Conservation (phyloP, 129 eudicot genomes). For the Deinandra increscens region DNA sequence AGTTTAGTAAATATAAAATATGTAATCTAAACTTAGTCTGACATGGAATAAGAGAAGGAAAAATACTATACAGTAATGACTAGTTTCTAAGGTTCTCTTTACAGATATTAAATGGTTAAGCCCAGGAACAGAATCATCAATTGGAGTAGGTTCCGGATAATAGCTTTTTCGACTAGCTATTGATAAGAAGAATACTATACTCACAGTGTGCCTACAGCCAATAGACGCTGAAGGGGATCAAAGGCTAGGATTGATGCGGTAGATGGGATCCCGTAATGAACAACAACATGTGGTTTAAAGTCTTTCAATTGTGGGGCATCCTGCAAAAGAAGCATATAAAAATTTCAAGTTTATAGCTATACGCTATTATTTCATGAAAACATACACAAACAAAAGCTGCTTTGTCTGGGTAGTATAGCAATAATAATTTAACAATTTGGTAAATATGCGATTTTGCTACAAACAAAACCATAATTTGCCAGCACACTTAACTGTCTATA, state of each 20-base stretch:
- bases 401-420: conserved; percentile 13
- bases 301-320: conserved; percentile 25
- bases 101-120: not conserved
- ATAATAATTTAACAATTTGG: not conserved
- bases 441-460: conserved; percentile 7
- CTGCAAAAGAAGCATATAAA: conserved; percentile 27
- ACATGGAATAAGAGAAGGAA: conserved; percentile 15
- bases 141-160: not conserved
- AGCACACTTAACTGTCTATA: conserved; percentile 3
- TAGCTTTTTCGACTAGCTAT: conserved; percentile 12
- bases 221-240: conserved; percentile 70
- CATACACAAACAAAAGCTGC: conserved; percentile 10
- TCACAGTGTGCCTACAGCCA: conserved; percentile 89
- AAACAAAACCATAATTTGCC: conserved; percentile 19
- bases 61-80: not conserved
- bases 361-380: conserved; percentile 9
- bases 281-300: conserved; percentile 53
- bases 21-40: too few relatives aligned
- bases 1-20: too few relatives aligned
- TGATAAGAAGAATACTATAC: conserved; percentile 24
- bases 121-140: conserved; percentile 5
- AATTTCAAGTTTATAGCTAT: conserved; percentile 2
- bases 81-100: conserved; percentile 2
- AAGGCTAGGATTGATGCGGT: conserved; percentile 80
- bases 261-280: conserved; percentile 91